Percentiles rank a stretch among this genome's conserved stretches.
These are phyloP conservation scores for Physcomitrium patens DNA, from an alignment of 225 moss, liverwort and hornwort genomes.

Conservation along the genomic window DNA sequence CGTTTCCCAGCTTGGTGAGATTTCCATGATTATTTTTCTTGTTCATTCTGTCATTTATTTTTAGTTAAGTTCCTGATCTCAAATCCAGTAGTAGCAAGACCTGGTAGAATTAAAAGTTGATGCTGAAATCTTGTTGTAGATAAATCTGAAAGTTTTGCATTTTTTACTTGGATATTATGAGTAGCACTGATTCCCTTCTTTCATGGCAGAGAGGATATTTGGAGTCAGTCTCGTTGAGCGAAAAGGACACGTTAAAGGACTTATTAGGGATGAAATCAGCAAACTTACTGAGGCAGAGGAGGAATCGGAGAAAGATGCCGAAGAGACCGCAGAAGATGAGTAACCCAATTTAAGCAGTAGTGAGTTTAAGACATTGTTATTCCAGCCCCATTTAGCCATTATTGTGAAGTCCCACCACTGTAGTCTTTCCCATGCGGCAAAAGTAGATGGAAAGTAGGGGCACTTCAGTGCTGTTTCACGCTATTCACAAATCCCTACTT, in stretches of 20 bases:
- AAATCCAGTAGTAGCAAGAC: too few relatives aligned
- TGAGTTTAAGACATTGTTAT: background rate
- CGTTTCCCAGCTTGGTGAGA: conserved; percentile 77
- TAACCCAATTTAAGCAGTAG: background rate
- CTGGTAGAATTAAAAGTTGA: too few relatives aligned
- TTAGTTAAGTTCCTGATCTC: background rate
- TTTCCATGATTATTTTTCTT: background rate
- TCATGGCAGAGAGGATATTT: conserved; percentile 63
- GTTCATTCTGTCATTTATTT: background rate
- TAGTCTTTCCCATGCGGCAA: background rate
- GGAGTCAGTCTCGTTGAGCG: conserved; percentile 62
- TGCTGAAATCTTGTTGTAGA: too few relatives aligned
- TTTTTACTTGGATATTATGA: conserved; percentile 10
- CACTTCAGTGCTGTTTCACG: background rate
- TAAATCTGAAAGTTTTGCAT: background rate
- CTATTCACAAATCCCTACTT: background rate
- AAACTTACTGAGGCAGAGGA: conserved; percentile 66
- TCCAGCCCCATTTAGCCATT: background rate
- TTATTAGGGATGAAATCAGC: conserved; percentile 81
- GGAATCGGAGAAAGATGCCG: conserved; percentile 56
- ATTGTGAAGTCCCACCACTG: background rate
- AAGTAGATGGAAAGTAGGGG: background rate
- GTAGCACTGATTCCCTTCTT: background rate
- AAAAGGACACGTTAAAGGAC: conserved; percentile 80
- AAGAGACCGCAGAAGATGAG: conserved; percentile 36